Evolutionary conservation across 2,329 filamentous ascomycete species (phyloP), one percentile per base, ranked within the genome.

Genomic region (Fusarium anthophilum): DNA sequence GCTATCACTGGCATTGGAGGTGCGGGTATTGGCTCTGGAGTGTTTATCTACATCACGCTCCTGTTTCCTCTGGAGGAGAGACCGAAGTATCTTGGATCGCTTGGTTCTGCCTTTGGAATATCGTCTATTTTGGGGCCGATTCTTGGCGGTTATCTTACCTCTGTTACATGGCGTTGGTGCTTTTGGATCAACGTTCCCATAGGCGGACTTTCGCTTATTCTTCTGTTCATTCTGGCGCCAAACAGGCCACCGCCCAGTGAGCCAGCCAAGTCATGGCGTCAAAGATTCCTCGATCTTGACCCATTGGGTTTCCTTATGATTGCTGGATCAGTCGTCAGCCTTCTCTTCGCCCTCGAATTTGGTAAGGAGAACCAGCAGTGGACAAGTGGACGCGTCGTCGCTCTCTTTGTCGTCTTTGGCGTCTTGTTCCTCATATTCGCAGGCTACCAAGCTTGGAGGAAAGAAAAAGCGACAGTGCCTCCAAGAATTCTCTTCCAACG

Each of bases 141-240:
- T 2, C 70, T 72, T 20, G 70, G 70, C 1, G 70, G 70, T 0
- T 72, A 72, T 24, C 69, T 72, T 5, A 72, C 70, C 3, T 65
- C 69, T 5, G 32, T 69, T 8, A 61, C 20, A 2, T 72, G 70
- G 70, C 70, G 70, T 9, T 72, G 70, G 70, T 72, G 70, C 17
- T 72, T 72, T n/a, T 72, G 69, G 70, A 72, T 72, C 30, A 72
- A 72, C 3, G 69, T 72, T 0, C 70, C 70, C 2, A 65, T 72
- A 5, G 70, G 70, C 1, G 70, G 64, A 10, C 43, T 72, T n/a
- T 41, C 69, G 1, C 41, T 72, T 1, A 17, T 69, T 1, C 51
- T 72, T 7, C 10, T 72, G 1, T 54, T 39, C 6, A 12, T 72
- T 0, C 18, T 72, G 9, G 63, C 69, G 1, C 70, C 70, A 0